These are phyloP conservation scores for Cercospora sesami DNA, from an alignment of 2,329 filamentous ascomycete species.

Conservation along the genomic window DNA sequence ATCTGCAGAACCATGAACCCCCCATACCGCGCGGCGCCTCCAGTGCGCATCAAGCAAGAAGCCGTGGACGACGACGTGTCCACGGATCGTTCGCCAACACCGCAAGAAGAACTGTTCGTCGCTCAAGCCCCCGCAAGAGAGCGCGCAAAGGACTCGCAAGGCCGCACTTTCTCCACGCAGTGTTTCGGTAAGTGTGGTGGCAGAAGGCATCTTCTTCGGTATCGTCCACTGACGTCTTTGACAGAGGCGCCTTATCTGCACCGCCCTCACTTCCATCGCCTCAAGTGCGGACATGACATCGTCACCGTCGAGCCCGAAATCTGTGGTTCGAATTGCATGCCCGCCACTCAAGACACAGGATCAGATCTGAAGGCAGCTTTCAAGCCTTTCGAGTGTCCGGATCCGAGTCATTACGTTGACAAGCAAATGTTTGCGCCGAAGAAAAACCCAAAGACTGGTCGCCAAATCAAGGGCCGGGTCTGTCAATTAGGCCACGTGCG, in stretches of 20 bases:
- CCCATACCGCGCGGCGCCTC: neutral
- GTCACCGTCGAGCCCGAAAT: conserved; percentile 7
- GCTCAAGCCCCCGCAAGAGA: neutral
- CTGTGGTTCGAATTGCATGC: conserved; percentile 14
- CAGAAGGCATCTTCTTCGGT: neutral
- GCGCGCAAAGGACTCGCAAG: conserved; percentile 15
- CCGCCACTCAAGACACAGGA: neutral
- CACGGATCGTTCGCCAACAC: neutral
- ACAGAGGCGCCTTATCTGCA: neutral
- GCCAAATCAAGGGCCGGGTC: neutral
- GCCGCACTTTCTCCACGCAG: conserved; percentile 5
- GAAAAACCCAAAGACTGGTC: neutral
- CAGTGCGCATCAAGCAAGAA: conserved; percentile 9
- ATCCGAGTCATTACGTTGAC: neutral
- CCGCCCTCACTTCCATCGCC: conserved; percentile 14
- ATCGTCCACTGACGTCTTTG: neutral
- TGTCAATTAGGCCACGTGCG: conserved; percentile 15
- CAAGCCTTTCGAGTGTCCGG: conserved; percentile 14
- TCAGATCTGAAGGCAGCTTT: conserved; percentile 7
- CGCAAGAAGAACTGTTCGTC: neutral
- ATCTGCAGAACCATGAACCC: neutral
- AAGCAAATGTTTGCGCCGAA: neutral
- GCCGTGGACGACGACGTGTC: neutral
- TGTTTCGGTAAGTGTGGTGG: conserved; percentile 8
- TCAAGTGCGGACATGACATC: conserved; percentile 18